Evolutionary conservation across 352 stramenopile species (phyloP).

Genomic region (Phytopythium sindhum): DNA sequence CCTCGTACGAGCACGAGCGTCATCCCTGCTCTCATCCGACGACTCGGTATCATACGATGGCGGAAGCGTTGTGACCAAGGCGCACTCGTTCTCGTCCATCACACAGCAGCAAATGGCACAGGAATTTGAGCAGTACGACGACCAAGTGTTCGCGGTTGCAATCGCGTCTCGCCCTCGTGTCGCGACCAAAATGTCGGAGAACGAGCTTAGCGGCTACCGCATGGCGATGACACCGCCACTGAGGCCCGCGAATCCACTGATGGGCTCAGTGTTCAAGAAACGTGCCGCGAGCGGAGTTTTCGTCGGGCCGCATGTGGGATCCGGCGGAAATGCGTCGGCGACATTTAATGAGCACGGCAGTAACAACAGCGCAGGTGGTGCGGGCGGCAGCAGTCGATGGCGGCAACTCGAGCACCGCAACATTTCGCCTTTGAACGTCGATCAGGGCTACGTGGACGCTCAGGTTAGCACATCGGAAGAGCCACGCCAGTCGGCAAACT

Average conservation of each 20-base stretch:
- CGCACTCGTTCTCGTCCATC: constrained; percentile 40
- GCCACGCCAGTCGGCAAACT: constrained; percentile 42
- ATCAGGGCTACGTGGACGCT: constrained; percentile 31
- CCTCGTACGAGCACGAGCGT: constrained; percentile 54
- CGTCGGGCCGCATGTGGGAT: constrained; percentile 29
- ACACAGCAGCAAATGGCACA: constrained; percentile 41
- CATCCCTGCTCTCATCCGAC: constrained; percentile 51
- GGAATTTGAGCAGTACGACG: constrained; percentile 70
- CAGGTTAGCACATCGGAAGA: constrained; percentile 36
- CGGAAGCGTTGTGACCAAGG: constrained; percentile 37
- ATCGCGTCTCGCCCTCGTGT: constrained; percentile 14
- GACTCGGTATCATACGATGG: constrained; percentile 39
- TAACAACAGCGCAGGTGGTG: constrained; percentile 19
- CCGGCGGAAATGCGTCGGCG: constrained; percentile 17
- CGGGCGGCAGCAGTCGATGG: constrained; percentile 22
- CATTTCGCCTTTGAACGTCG: constrained; percentile 36
- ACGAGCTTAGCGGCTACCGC: constrained; percentile 31
- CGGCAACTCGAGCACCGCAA: constrained; percentile 36
- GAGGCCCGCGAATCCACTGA: constrained; percentile 25
- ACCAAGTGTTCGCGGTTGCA: constrained; percentile 59
- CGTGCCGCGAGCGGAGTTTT: constrained; percentile 24
- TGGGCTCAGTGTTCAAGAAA: constrained; percentile 45
- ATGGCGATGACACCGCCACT: constrained; percentile 50
- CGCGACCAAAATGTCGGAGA: constrained; percentile 36
- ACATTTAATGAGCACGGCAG: constrained; percentile 20